A percentile compares a stretch with the other conserved stretches of the same genome.
Conservation (phyloP, 768 basidiomycete genomes). For the Inosperma sp. region DNA sequence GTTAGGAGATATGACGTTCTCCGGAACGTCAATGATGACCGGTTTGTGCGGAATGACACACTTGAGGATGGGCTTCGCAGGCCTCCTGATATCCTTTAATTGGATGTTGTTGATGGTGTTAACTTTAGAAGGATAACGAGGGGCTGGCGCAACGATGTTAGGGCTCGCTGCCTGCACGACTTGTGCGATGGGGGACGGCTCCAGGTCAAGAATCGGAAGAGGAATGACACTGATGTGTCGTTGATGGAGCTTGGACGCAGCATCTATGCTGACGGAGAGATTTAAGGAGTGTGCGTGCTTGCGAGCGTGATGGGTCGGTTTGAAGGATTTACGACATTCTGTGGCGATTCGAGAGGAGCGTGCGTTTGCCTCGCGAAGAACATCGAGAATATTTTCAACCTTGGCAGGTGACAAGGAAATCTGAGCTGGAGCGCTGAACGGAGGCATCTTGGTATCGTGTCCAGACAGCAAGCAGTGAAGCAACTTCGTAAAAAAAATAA, state of each 20-base stretch:
- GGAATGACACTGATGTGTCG: slow-evolving; percentile 35
- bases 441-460: too few species aligned
- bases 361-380: slow-evolving; percentile 41
- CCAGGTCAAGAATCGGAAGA: slow-evolving; percentile 17
- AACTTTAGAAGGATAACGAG: not conserved
- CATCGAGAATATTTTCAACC: slow-evolving; percentile 36
- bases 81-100: slow-evolving; percentile 7
- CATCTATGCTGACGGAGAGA: slow-evolving; percentile 41
- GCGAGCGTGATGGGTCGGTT: slow-evolving; percentile 44
- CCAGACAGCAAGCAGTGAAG: too few species aligned
- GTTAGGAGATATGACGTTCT: not conserved
- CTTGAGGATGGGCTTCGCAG: slow-evolving; percentile 17
- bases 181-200: slow-evolving; percentile 6
- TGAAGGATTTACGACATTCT: slow-evolving; percentile 31
- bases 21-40: not conserved
- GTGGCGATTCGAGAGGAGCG: slow-evolving; percentile 38
- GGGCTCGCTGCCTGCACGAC: not conserved
- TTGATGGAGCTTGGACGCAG: slow-evolving; percentile 38
- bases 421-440: slow-evolving; percentile 2
- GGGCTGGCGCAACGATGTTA: not conserved
- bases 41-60: slow-evolving; percentile 25
- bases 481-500: too few species aligned
- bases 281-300: slow-evolving; percentile 41
- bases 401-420: slow-evolving; percentile 20
- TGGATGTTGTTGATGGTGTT: slow-evolving; percentile 3